A percentile compares a stretch with the other conserved stretches of the same genome.
These are phyloP conservation scores for Leccinum disarticulatum DNA, from an alignment of 768 basidiomycete genomes.

Conservation along the genomic window DNA sequence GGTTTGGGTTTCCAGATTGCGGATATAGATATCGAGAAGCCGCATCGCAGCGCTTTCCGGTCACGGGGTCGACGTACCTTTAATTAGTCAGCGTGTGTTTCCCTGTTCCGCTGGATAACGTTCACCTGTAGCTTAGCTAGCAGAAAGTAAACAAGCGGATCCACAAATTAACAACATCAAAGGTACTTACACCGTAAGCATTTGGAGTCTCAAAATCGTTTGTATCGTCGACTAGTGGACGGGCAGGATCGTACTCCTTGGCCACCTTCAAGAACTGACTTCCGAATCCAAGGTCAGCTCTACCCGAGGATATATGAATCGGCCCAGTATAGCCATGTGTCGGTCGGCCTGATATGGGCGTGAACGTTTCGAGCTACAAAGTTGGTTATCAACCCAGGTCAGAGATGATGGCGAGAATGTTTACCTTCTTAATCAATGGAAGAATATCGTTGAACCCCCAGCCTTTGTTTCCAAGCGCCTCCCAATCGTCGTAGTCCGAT, in stretches of 20 bases:
- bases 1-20: constrained; percentile 26
- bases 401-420: neutral
- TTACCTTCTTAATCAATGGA: constrained; percentile 57
- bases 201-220: constrained; percentile 40
- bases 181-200: constrained; percentile 21
- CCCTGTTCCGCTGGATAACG: neutral
- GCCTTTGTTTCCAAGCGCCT: constrained; percentile 48
- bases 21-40: constrained; percentile 39
- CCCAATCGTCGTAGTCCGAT: constrained; percentile 68
- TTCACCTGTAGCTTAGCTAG: constrained; percentile 19
- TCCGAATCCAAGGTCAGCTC: constrained; percentile 15
- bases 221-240: constrained; percentile 42
- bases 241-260: constrained; percentile 44
- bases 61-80: constrained; percentile 54
- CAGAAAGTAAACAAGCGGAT: neutral
- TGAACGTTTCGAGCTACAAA: constrained; percentile 45
- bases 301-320: constrained; percentile 19
- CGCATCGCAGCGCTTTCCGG: constrained; percentile 31
- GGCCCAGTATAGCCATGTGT: constrained; percentile 39
- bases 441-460: constrained; percentile 61
- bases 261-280: constrained; percentile 49
- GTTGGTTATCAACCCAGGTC: constrained; percentile 40
- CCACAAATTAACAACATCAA: neutral
- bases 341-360: constrained; percentile 29
- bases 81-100: neutral